phyloP scores from a whole-genome alignment of 345 rosid species.

The Populus simonii region DNA sequence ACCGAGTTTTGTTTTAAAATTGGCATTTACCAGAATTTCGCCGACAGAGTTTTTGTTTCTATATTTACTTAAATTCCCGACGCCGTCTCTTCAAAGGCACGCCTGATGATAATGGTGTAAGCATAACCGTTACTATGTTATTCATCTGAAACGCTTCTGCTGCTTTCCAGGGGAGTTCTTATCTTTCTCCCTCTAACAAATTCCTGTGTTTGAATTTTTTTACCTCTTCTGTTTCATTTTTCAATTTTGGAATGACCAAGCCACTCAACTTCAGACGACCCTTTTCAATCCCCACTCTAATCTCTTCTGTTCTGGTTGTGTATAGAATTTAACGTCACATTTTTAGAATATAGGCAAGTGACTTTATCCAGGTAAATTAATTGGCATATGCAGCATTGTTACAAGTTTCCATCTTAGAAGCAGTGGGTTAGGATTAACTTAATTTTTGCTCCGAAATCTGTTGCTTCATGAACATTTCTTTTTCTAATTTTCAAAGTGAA shows the following conservation, averaged over 20 bases:
- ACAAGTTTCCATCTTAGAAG: background rate
- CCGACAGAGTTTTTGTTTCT: background rate
- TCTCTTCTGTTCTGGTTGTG: background rate
- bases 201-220: too few species aligned
- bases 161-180: background rate
- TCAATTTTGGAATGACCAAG: too few species aligned
- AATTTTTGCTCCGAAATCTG: background rate
- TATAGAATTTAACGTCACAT: background rate
- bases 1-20: constrained; percentile 14
- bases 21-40: background rate
- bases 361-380: background rate
- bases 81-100: background rate
- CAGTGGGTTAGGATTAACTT: background rate
- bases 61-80: background rate
- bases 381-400: background rate
- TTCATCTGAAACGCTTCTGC: too few species aligned
- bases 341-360: background rate
- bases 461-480: background rate
- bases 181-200: background rate
- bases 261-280: background rate
- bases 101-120: too few species aligned
- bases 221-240: too few species aligned
- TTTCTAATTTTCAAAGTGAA: background rate
- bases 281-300: background rate
- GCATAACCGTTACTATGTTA: too few species aligned